Base-by-base conservation (phyloP, 495 filamentous ascomycete genomes). In the Cryomyces minteri region DNA sequence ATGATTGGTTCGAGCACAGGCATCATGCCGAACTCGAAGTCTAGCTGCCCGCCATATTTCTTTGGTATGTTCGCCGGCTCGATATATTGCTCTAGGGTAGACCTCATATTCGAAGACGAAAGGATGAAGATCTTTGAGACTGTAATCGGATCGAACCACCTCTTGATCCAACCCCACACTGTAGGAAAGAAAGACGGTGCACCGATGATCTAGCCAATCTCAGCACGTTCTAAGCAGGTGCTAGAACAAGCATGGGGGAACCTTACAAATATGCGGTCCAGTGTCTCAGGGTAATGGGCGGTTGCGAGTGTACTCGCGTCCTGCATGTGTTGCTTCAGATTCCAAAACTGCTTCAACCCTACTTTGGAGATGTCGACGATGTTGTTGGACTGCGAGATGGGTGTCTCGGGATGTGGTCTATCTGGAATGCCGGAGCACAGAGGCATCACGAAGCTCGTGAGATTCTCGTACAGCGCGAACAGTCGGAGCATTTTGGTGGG, bases 51-150 rank as follows among this genome's bases (percentile, higher is more conserved):
- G 42, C 86, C 86, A 54, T 88, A 94, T 53, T 76, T 73, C 61
- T 81, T 82, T 9, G 86, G 86, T 40, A 94, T 83, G 55, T 84
- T 79, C 43, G 70, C 65, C 0, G 72, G 62, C n/a, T 90, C 79
- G 63, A 94, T 85, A 65, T 87, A 93, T 30, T 71, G 63, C 46
- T 74, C 72, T 9, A 94, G 70, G 4, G 83, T 87, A 5, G 77
- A 66, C 43, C 77, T 67, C 44, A 90, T 75, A 59, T 90, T 78
- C 32, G 70, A 54, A 25, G 74, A 62, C 43, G 68, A 69, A 47
- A 93, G 73, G 51, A 94, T 86, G 58, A 93, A 88, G 55, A 94
- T 93, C 64, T 94, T 93, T 49, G 82, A 86, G 4, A 85, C 84
- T 40, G 87, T 94, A 47, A 81, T 80, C 29, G 87, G 87, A 63